Conservation (phyloP, 192 early-diverging fungal species). For the Entomortierella parvispora region DNA sequence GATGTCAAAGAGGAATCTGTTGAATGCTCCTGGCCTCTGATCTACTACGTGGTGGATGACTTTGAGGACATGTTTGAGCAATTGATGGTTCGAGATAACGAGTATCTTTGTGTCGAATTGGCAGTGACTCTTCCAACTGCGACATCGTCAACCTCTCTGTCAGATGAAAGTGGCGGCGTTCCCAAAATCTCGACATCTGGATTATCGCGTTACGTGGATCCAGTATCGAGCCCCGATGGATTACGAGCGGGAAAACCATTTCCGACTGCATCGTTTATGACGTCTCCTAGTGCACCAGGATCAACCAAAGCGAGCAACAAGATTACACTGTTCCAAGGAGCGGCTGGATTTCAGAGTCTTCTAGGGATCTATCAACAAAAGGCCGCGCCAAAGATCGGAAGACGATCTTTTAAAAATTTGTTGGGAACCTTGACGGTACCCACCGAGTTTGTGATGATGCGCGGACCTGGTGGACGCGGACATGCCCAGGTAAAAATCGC, state of each 20-base stretch:
- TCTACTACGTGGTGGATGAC: conserved; percentile 95
- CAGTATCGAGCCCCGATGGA: conserved; percentile 40
- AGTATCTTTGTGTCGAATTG: conserved; percentile 93
- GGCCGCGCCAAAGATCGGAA: conserved; percentile 68
- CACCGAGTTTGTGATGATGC: conserved; percentile 95
- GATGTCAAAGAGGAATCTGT: conserved; percentile 88
- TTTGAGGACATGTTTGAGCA: conserved; percentile 92
- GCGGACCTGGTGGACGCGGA: conserved; percentile 89
- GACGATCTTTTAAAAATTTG: conserved; percentile 58
- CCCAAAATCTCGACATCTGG: conserved; percentile 49
- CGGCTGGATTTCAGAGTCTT: conserved; percentile 84
- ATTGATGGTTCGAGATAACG: conserved; percentile 83
- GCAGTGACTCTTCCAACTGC: conserved; percentile 75
- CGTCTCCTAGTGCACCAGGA: conserved; percentile 61
- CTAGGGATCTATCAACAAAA: conserved; percentile 88
- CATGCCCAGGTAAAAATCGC: conserved; percentile 77
- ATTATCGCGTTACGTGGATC: conserved; percentile 31
- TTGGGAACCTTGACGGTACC: conserved; percentile 71
- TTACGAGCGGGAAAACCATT: conserved; percentile 30
- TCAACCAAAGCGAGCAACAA: conserved; percentile 56
- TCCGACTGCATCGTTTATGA: conserved; percentile 27
- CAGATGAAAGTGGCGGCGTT: background rate
- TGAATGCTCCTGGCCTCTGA: conserved; percentile 90
- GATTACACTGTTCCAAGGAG: conserved; percentile 92
- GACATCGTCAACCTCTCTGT: conserved; percentile 8